phyloP scores from a whole-genome alignment of 139 green algal genomes.

The Spirogloea muscicola region DNA sequence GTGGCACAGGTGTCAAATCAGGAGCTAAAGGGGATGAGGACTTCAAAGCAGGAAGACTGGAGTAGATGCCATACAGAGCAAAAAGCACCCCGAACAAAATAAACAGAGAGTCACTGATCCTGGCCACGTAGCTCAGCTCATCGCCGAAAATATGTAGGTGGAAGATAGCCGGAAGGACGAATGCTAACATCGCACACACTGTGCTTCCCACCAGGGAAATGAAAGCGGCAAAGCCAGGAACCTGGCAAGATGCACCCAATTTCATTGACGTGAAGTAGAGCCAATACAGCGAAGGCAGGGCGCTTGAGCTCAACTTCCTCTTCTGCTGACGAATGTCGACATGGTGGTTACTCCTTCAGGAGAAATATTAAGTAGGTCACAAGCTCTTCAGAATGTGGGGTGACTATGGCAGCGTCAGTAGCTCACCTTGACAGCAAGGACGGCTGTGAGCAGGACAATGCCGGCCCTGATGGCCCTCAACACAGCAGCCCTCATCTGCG shows the following conservation, averaged over 20 bases:
- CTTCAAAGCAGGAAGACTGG: too few relatives aligned
- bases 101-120: background rate
- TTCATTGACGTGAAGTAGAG: too few relatives aligned
- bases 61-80: conserved; percentile 19
- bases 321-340: too few relatives aligned
- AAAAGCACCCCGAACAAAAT: conserved; percentile 30
- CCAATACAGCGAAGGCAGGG: too few relatives aligned
- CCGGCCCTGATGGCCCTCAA: background rate
- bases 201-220: conserved; percentile 21
- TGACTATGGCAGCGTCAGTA: too few relatives aligned
- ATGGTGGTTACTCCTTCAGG: too few relatives aligned
- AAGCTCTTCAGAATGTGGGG: too few relatives aligned
- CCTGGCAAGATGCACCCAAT: too few relatives aligned
- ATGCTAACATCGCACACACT: conserved; percentile 36
- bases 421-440: conserved; percentile 11
- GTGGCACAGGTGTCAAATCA: too few relatives aligned
- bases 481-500: background rate
- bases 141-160: conserved; percentile 9
- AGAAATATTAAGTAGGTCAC: too few relatives aligned
- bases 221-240: conserved; percentile 34
- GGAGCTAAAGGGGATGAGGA: too few relatives aligned
- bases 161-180: conserved; percentile 28
- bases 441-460: conserved; percentile 7
- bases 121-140: background rate
- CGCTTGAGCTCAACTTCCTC: too few relatives aligned